Conservation (phyloP, 2,329 filamentous ascomycete genomes). For the Monilinia laxa region DNA sequence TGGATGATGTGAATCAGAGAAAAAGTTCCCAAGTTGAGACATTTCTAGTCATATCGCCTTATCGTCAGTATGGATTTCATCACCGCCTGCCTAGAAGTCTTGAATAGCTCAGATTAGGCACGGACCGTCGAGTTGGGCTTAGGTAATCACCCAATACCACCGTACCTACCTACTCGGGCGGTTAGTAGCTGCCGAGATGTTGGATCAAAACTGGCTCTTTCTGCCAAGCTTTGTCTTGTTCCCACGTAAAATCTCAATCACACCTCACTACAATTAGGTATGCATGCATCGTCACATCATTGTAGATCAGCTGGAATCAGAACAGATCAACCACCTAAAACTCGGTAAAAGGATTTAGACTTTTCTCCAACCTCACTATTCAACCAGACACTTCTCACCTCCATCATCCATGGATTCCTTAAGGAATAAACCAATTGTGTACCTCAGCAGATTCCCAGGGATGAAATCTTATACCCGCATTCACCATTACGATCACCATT, state of each 20-base stretch:
- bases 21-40: slow-evolving; percentile 7
- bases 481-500: neutral
- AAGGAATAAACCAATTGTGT: neutral
- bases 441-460: neutral
- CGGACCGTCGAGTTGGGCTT: neutral
- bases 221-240: slow-evolving; percentile 13
- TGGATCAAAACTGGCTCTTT: neutral
- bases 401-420: neutral
- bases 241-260: neutral
- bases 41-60: slow-evolving; percentile 8
- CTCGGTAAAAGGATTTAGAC: neutral
- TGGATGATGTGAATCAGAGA: neutral
- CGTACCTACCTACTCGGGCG: too few species aligned
- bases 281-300: slow-evolving; percentile 9
- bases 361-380: neutral
- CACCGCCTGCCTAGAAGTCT: neutral
- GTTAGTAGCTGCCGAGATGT: neutral
- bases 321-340: neutral
- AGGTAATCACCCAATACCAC: too few species aligned
- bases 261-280: slow-evolving; percentile 12
- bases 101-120: slow-evolving; percentile 13
- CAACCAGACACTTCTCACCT: neutral
- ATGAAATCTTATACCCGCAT: neutral
- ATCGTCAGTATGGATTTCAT: neutral
- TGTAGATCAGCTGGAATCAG: neutral